These are phyloP conservation scores for Rhizophagus clarus DNA, from an alignment of 192 early-diverging fungal species.

Conservation along the genomic window DNA sequence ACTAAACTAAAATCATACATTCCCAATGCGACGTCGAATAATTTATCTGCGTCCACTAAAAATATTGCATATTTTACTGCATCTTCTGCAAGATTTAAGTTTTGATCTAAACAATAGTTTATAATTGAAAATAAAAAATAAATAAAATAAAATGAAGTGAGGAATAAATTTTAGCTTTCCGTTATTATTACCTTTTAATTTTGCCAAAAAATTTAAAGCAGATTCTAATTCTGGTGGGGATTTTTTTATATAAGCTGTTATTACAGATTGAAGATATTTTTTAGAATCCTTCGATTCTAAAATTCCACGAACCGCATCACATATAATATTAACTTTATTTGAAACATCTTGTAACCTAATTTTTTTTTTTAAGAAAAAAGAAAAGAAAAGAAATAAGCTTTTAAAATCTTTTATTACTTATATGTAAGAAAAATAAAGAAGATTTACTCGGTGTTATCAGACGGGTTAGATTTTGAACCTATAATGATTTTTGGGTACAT, in stretches of 20 bases:
- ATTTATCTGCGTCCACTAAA: conserved; percentile 82
- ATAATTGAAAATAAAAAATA: no score
- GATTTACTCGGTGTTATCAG: no score
- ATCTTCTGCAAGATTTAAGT: conserved; percentile 71
- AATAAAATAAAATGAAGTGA: no score
- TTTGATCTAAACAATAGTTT: conserved; percentile 35
- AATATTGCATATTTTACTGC: conserved; percentile 92
- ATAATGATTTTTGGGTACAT: no score
- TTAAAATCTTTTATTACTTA: conserved; percentile 14
- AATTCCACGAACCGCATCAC: conserved; percentile 63
- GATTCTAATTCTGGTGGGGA: conserved; percentile 79
- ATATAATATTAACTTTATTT: conserved; percentile 77
- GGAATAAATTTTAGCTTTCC: no score
- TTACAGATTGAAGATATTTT: conserved; percentile 74
- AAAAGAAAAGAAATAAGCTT: no score
- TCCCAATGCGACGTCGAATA: conserved; percentile 90
- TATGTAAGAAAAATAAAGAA: conserved; percentile 25
- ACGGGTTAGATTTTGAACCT: no score
- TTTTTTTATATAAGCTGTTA: conserved; percentile 85
- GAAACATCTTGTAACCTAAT: conserved; percentile 1
- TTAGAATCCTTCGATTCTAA: conserved; percentile 55
- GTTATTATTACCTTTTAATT: conserved; percentile 47
- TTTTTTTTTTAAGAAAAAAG: background rate
- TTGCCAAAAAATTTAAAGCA: conserved; percentile 70
- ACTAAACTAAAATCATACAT: conserved; percentile 94